A percentile compares a stretch with the other conserved stretches of the same genome.
These are phyloP conservation scores for Alternaria gansuensis DNA, from an alignment of 2,329 filamentous ascomycete genomes.

Conservation along the genomic window DNA sequence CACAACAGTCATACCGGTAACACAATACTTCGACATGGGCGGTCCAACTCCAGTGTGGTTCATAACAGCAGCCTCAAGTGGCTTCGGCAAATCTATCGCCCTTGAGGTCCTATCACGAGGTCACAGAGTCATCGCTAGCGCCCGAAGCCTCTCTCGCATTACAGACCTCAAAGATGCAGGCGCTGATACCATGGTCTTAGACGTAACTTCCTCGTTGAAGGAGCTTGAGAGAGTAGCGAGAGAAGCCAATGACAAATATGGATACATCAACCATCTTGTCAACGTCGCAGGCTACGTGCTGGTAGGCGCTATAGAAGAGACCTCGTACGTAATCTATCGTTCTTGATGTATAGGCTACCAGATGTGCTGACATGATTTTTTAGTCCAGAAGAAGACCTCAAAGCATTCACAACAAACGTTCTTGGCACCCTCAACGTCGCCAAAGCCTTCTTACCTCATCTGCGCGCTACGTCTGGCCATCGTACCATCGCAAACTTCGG, in stretches of 20 bases:
- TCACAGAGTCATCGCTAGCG: constrained; percentile 61
- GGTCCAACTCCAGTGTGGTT: constrained; percentile 54
- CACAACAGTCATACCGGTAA: not conserved
- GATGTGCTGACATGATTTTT: not conserved
- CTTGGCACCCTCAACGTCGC: constrained; percentile 62
- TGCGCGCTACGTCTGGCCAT: constrained; percentile 56
- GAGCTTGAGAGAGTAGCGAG: constrained; percentile 50
- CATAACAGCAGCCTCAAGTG: constrained; percentile 60
- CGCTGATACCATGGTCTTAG: constrained; percentile 51
- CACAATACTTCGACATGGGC: not conserved
- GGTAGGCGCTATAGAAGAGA: constrained; percentile 58
- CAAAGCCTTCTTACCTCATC: constrained; percentile 59
- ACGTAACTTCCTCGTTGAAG: constrained; percentile 53
- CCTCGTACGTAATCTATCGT: constrained; percentile 46
- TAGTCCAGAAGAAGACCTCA: constrained; percentile 53
- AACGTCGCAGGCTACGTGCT: constrained; percentile 60
- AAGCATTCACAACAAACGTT: constrained; percentile 63
- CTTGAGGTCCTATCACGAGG: constrained; percentile 56
- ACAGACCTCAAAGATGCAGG: constrained; percentile 47
- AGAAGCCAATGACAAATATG: constrained; percentile 53
- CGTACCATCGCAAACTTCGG: constrained; percentile 59
- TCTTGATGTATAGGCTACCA: not conserved
- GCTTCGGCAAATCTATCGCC: constrained; percentile 59
- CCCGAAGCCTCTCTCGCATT: constrained; percentile 53
- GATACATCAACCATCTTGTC: constrained; percentile 57